A percentile compares a stretch with the other conserved stretches of the same genome.
phyloP scores from a whole-genome alignment of 2,329 filamentous ascomycete species.

The Botrytis medusae region DNA sequence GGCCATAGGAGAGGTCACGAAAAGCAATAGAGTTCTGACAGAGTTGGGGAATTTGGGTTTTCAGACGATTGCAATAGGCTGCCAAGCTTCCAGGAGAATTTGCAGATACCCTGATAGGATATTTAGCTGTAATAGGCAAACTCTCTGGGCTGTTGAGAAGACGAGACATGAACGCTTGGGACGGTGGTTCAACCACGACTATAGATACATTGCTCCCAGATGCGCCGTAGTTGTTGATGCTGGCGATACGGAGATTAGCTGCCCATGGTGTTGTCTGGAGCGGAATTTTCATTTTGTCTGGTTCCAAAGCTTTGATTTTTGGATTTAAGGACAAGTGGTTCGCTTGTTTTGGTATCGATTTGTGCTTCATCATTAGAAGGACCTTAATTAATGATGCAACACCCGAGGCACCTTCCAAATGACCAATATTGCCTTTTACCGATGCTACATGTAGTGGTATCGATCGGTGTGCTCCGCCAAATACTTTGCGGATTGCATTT shows the following conservation, averaged over 20 bases:
- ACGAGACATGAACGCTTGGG: background rate
- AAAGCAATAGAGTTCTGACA: background rate
- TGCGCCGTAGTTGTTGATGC: constrained; percentile 6
- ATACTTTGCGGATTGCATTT: constrained; percentile 21
- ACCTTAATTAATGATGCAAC: constrained; percentile 25
- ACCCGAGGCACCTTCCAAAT: constrained; percentile 28
- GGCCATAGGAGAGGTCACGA: background rate
- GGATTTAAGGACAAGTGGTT: background rate
- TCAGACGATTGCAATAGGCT: background rate
- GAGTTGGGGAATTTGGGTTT: background rate
- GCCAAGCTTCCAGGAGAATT: background rate
- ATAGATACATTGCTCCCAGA: constrained; percentile 5
- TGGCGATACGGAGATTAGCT: background rate
- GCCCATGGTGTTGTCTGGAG: background rate
- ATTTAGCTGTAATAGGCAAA: background rate
- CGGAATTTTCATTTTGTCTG: background rate
- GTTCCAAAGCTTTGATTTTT: background rate
- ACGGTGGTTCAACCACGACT: background rate
- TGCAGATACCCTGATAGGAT: background rate
- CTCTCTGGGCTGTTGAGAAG: background rate
- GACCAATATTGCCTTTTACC: constrained; percentile 28
- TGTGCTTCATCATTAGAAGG: constrained; percentile 29
- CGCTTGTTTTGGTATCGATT: constrained; percentile 38
- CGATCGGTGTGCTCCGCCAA: constrained; percentile 17
- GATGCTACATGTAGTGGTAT: constrained; percentile 11